Base-by-base conservation (phyloP, 148 eudicot species). In the Rhododendron griersonianum region DNA sequence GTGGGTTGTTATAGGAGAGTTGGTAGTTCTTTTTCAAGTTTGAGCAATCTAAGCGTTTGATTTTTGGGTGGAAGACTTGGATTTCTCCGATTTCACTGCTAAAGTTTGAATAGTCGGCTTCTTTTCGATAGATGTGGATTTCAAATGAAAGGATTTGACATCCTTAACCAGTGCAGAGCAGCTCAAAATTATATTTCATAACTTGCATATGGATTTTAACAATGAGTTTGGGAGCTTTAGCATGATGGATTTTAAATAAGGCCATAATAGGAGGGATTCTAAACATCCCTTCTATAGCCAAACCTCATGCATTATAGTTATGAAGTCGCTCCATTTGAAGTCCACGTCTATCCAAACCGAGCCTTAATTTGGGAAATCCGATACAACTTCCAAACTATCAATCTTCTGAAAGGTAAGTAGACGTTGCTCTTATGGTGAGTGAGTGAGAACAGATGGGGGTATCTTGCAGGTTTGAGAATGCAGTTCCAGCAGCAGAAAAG, bases 401-500 rank as follows among this genome's bases (percentile, higher is more conserved):
- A 74, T 37, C 45, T 35, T 35, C n/a, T 35, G 23, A 74, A 74
- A 74, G 41, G 28, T 30, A 69, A 28, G 13, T 13, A 28, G 1
- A 69, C 11, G 75, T 69, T 28, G 75, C 39, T 28, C 18, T 28
- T 13, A 69, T 15, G 71, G 81, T 48, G 47, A 18, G 5, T 84
- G 86, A 84, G 73, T 65, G 73, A 44, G 35, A 28, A 25, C 44
- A 28, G 39, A 28, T 47, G 11, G 33, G 44, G 55, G 80, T 51
- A 23, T 74, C 61, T 87, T 87, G 87, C 89, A 91, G 91, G 87
- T 91, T 91, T 81, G 89, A 90, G 77, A 91, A 89, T 84, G 93
- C 92, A 47, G 85, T 84, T 63, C 86, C 86, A 33, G 88, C 89
- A 35, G 91, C 86, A 53, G 93, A 90, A 71, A 86, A 90, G 85